A percentile compares a stretch with the other conserved stretches of the same genome.
Evolutionary conservation across 176 grass and related monocot species (phyloP).

Genomic region (Ensete glaucum): DNA sequence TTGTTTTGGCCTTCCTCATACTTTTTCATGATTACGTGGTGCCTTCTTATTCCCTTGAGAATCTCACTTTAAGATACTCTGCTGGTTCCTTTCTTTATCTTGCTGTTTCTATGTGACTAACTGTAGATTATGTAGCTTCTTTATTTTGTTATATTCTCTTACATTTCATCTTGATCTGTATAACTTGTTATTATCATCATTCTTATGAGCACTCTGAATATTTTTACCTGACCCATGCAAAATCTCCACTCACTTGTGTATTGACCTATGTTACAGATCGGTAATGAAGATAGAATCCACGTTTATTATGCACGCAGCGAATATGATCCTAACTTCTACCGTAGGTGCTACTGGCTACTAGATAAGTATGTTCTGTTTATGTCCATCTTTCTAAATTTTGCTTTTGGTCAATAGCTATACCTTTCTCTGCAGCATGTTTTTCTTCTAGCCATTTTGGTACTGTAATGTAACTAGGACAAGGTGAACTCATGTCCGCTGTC

Average conservation of each 20-base stretch:
- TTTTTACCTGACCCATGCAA: no score
- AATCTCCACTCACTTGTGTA: not conserved
- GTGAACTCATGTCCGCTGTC: no score
- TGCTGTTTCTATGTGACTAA: not conserved
- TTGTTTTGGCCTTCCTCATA: not conserved
- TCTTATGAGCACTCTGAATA: not conserved
- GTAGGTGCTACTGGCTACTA: slow-evolving; percentile 96
- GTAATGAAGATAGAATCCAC: slow-evolving; percentile 90
- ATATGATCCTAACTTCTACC: slow-evolving; percentile 83
- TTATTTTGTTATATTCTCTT: not conserved
- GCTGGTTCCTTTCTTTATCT: not conserved
- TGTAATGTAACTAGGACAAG: no score
- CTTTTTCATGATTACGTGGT: not conserved
- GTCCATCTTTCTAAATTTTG: slow-evolving; percentile 14
- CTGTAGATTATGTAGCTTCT: not conserved
- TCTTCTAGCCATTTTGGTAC: not conserved
- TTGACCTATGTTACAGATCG: slow-evolving; percentile 45
- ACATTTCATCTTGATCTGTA: not conserved
- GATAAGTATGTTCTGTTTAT: slow-evolving; percentile 57
- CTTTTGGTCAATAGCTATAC: slow-evolving; percentile 7
- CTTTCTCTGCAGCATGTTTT: not conserved
- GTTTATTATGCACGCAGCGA: slow-evolving; percentile 98
- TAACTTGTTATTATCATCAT: not conserved
- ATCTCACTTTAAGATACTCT: not conserved
- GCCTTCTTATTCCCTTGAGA: not conserved